Conservation (phyloP, 208 protist genomes). For the Tetramitus jugosus region DNA sequence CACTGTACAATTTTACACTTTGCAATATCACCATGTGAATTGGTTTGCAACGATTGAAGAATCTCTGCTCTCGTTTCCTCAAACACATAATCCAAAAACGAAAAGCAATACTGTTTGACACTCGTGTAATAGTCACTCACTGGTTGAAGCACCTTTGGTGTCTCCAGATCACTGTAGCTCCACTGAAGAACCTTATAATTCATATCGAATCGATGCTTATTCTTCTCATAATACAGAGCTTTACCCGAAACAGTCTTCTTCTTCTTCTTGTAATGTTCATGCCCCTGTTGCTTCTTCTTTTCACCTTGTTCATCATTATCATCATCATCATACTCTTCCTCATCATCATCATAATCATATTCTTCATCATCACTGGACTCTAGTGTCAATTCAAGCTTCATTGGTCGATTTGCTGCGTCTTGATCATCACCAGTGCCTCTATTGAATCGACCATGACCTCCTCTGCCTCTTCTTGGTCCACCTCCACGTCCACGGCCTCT, state of each 20-base stretch:
- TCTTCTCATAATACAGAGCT: conserved; percentile 10
- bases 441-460: background rate
- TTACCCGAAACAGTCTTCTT: background rate
- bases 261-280: background rate
- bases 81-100: background rate
- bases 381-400: background rate
- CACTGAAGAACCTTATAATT: background rate
- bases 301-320: background rate
- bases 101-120: background rate
- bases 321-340: background rate
- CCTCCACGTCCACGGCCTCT: background rate
- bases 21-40: background rate
- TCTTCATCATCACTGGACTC: background rate
- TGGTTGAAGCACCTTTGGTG: background rate
- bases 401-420: background rate
- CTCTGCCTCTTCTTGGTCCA: background rate
- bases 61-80: conserved; percentile 12
- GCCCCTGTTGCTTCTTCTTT: too few relatives aligned
- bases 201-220: conserved; percentile 6
- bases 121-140: background rate
- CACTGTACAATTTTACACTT: background rate
- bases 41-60: background rate
- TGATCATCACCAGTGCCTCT: background rate
- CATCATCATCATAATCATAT: background rate
- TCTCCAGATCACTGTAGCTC: background rate